phyloP scores from a whole-genome alignment of 805 yeast species.

The Lipomyces orientalis region DNA sequence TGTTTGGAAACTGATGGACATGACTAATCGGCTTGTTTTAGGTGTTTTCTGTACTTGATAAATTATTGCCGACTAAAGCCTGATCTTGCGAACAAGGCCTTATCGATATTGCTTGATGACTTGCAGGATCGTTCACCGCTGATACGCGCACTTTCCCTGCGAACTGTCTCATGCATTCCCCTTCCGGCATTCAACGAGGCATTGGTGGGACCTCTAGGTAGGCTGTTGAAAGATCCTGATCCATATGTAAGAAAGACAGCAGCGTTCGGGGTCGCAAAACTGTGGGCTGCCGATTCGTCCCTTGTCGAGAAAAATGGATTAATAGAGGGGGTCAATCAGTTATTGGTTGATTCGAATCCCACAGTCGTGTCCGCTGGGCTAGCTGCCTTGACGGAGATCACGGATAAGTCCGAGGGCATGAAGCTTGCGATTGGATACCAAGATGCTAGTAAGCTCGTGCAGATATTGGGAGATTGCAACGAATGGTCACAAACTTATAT shows the following conservation, averaged over 20 bases:
- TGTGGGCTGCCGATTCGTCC: slow-evolving; percentile 61
- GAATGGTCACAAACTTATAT: slow-evolving; percentile 78
- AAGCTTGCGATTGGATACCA: slow-evolving; percentile 58
- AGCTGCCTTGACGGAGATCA: slow-evolving; percentile 67
- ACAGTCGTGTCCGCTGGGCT: slow-evolving; percentile 67
- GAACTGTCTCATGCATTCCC: slow-evolving; percentile 67
- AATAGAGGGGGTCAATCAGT: slow-evolving; percentile 56
- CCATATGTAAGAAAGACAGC: slow-evolving; percentile 72
- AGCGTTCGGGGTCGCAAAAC: slow-evolving; percentile 68
- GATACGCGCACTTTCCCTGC: slow-evolving; percentile 64
- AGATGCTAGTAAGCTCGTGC: slow-evolving; percentile 54
- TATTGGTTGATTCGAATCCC: slow-evolving; percentile 62
- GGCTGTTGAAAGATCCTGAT: slow-evolving; percentile 55
- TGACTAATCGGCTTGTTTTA: neutral
- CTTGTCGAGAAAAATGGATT: slow-evolving; percentile 53
- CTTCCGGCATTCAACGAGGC: slow-evolving; percentile 57
- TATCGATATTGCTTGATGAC: slow-evolving; percentile 63
- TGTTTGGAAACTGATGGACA: neutral
- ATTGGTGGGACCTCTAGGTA: slow-evolving; percentile 49
- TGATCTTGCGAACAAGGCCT: slow-evolving; percentile 58
- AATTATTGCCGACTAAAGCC: slow-evolving; percentile 67
- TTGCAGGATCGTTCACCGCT: slow-evolving; percentile 55
- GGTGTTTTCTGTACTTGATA: slow-evolving; percentile 66
- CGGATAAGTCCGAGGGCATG: slow-evolving; percentile 60
- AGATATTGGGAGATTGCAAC: slow-evolving; percentile 50